Evolutionary conservation across 768 basidiomycete genomes (phyloP), one percentile per base, ranked within the genome.

Genomic region (Pisolithus microcarpus): DNA sequence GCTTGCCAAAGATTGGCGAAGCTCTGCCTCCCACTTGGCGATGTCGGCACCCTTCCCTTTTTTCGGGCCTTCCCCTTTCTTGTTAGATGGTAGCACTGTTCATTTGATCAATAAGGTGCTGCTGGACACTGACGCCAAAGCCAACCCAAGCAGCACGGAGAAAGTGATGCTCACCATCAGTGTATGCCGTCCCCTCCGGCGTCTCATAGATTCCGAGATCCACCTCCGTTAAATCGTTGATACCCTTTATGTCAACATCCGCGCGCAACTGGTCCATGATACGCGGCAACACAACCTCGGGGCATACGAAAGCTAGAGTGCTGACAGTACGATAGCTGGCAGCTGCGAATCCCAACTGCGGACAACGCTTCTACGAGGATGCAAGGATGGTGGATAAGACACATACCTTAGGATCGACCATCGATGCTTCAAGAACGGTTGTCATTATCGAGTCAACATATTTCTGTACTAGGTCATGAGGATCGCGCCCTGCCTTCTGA

Each of bases 1-100:
- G 50, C 70, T 79, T 6, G 89, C 88, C 1, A 97, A 72, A 0
- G 85, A 81, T 57, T 88, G 84, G 9, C 93, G 81, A n/a, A 95
- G 72, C 53, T 99, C 94, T 24, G 84, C 86, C 54, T 99, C 96
- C 95, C 95, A 99, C 61, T 90, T 85, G 16, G 90, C 86, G 13
- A 95, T 87, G 34, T 90, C 91, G 5, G 87, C 81, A 52, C 84
- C 87, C 58, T 96, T 97, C 13, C 91, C 88, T 63, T 94, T 95
- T 56, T 69, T 76, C 4, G 68, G 68, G 43, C 61, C 71, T 4
- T 77, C 73, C 1, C 72, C 74, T 10, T 65, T 64, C 59, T 85
- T 86, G 50, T 78, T 79, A 2, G 75, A 69, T 9, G 82, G 72
- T 13, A 93, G 70, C 2, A 89, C 89, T 90, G 57, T 10, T 39